Percentiles rank a stretch among this genome's conserved stretches.
Conservation (phyloP, 179 eudicot species). For the Gypsophila paniculata region DNA sequence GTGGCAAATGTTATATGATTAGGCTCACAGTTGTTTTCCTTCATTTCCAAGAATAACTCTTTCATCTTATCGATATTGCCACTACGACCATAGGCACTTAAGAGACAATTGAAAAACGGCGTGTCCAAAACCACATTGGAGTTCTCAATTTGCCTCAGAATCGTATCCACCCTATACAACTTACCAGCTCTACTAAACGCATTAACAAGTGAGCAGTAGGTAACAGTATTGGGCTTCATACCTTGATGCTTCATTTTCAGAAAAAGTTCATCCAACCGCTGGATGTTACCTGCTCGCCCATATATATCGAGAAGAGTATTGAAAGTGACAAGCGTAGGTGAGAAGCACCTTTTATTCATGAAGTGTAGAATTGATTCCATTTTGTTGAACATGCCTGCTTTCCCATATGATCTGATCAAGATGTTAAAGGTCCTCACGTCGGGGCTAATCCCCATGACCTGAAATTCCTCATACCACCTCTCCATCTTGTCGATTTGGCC, state of each 20-base stretch:
- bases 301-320: constrained; percentile 60
- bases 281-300: constrained; percentile 57
- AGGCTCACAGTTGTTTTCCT: constrained; percentile 51
- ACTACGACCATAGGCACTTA: constrained; percentile 70
- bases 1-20: constrained; percentile 73
- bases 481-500: constrained; percentile 73
- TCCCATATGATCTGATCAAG: constrained; percentile 78
- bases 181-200: constrained; percentile 68
- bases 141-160: constrained; percentile 74
- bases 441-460: constrained; percentile 68
- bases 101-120: constrained; percentile 67
- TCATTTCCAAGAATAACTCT: constrained; percentile 56
- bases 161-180: constrained; percentile 60
- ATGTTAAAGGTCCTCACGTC: constrained; percentile 77
- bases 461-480: constrained; percentile 81
- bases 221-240: constrained; percentile 69
- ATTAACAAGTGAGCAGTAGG: constrained; percentile 70
- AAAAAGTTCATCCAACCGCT: constrained; percentile 68
- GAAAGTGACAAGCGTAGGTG: constrained; percentile 70
- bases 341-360: constrained; percentile 62
- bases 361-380: constrained; percentile 61
- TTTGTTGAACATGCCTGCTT: constrained; percentile 55
- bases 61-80: constrained; percentile 60
- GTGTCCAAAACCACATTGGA: constrained; percentile 78
- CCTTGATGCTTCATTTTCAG: constrained; percentile 88